phyloP scores from a whole-genome alignment of 805 yeast genomes.

The Hagleromyces aurorensis region DNA sequence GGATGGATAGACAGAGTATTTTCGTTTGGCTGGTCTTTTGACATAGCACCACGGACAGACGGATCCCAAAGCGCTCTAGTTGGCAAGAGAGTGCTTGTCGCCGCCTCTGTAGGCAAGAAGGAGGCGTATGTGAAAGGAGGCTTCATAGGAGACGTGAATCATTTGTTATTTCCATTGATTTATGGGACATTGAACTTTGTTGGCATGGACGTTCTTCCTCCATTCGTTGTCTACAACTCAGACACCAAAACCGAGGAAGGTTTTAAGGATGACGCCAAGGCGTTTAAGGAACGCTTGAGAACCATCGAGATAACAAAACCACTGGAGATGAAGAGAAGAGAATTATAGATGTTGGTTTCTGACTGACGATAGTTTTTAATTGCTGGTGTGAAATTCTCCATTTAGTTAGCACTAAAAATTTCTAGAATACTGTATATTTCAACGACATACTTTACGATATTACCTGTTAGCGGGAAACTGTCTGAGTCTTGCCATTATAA shows the following conservation, averaged over 20 bases:
- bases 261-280: conserved; percentile 2
- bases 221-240: conserved; percentile 10
- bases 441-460: no score
- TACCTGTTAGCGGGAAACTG: no score
- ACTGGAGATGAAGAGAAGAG: no score
- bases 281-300: conserved; percentile 7
- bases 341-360: no score
- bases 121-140: conserved; percentile 12
- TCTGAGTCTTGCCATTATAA: no score
- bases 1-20: conserved; percentile 28
- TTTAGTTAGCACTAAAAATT: no score
- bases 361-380: no score
- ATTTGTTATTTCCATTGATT: conserved; percentile 21
- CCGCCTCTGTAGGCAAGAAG: conserved; percentile 14
- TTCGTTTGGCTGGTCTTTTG: conserved; percentile 21
- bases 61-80: conserved; percentile 20
- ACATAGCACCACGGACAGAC: conserved; percentile 13
- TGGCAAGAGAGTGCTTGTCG: conserved; percentile 20
- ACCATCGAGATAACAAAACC: conserved; percentile 7
- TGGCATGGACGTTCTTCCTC: conserved; percentile 20
- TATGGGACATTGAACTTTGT: conserved; percentile 21
- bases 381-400: no score
- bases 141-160: conserved; percentile 16
- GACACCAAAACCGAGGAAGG: conserved; percentile 4
- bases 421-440: no score